Evolutionary conservation across 495 filamentous ascomycete genomes (phyloP).

Genomic region (Aspergillus nanangensis): DNA sequence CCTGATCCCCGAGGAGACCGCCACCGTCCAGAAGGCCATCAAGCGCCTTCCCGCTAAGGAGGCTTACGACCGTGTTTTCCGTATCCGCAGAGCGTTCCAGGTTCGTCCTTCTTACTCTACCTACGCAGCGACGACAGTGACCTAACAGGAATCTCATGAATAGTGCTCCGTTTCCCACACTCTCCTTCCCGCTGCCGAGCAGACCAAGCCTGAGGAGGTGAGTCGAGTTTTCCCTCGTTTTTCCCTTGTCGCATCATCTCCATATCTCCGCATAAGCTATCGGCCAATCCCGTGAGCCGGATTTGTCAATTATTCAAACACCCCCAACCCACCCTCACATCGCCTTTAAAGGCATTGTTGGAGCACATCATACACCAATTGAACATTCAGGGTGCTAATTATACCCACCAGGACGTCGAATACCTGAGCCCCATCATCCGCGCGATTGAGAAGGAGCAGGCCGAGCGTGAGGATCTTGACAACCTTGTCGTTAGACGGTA

Average conservation of each 20-base stretch:
- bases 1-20: conserved; percentile 85
- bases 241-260: conserved; percentile 14
- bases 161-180: conserved; percentile 82
- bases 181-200: conserved; percentile 75
- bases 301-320: conserved; percentile 33
- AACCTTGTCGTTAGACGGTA: conserved; percentile 63
- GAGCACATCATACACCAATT: neutral
- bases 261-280: conserved; percentile 21
- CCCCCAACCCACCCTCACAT: conserved; percentile 9
- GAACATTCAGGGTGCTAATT: conserved; percentile 16
- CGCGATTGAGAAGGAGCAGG: conserved; percentile 75
- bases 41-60: conserved; percentile 87
- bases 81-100: conserved; percentile 92
- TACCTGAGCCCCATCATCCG: conserved; percentile 80
- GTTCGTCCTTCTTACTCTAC: conserved; percentile 35
- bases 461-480: conserved; percentile 81
- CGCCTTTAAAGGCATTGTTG: neutral
- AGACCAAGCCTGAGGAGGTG: conserved; percentile 73
- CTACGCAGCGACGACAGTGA: neutral
- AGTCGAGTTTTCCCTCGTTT: conserved; percentile 17
- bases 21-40: conserved; percentile 77
- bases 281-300: conserved; percentile 39
- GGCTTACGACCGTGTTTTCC: conserved; percentile 94
- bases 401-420: conserved; percentile 56
- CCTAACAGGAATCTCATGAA: conserved; percentile 5